Conservation (phyloP, 306 rosid species). For the Boehmeria nivea region DNA sequence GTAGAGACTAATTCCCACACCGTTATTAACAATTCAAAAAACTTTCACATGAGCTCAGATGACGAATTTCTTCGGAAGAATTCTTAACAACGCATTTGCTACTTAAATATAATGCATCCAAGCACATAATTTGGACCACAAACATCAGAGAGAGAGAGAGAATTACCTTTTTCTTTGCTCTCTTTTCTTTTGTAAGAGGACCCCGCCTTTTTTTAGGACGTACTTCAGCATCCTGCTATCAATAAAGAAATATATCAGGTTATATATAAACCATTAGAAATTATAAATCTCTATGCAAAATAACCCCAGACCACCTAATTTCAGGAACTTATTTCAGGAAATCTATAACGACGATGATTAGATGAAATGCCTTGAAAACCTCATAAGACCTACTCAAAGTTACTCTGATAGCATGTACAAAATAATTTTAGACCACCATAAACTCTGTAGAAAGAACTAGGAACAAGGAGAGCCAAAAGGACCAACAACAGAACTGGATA, state of each 20-base stretch:
- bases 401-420: no score
- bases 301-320: no score
- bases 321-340: not conserved
- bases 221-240: constrained; percentile 31
- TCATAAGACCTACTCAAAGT: not conserved
- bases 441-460: constrained; percentile 4
- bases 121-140: constrained; percentile 6
- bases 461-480: not conserved
- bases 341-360: not conserved
- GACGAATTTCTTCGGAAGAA: no score
- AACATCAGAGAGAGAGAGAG: constrained; percentile 11
- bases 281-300: no score
- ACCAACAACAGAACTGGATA: not conserved
- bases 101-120: no score
- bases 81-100: no score
- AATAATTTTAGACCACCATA: not conserved
- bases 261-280: constrained; percentile 5
- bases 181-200: constrained; percentile 48
- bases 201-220: constrained; percentile 44
- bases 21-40: no score
- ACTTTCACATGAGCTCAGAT: no score
- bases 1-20: no score
- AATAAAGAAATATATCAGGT: constrained; percentile 14
- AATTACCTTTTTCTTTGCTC: constrained; percentile 52
- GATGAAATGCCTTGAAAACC: not conserved